phyloP scores from a whole-genome alignment of 2,329 filamentous ascomycete species.

The Magnaporthales sp. region DNA sequence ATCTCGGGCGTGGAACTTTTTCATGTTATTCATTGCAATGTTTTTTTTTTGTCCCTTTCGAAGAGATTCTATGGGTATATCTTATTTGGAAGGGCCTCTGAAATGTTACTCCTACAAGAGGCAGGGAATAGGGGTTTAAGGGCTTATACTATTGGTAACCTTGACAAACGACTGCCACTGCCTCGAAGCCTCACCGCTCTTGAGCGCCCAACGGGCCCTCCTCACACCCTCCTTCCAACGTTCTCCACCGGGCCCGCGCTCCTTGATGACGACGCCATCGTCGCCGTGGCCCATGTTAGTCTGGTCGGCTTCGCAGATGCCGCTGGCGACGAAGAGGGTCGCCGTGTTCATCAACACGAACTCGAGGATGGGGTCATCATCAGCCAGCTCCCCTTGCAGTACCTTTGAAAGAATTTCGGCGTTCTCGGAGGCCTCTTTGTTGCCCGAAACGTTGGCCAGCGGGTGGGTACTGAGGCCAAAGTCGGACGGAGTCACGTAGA shows the following conservation, averaged over 20 bases:
- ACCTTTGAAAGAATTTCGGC: constrained; percentile 75
- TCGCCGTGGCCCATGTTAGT: constrained; percentile 75
- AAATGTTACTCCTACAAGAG: not conserved
- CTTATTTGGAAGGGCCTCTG: not conserved
- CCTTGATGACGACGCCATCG: constrained; percentile 69
- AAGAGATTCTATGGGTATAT: not conserved
- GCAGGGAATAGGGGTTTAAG: not conserved
- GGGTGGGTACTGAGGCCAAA: constrained; percentile 75
- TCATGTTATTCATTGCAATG: not conserved
- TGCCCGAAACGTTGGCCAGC: constrained; percentile 69
- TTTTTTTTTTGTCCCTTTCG: not conserved
- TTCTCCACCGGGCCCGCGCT: constrained; percentile 75
- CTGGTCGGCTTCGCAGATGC: constrained; percentile 74
- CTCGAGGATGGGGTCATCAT: constrained; percentile 77
- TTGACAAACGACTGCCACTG: constrained; percentile 80
- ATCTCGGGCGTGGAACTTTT: not conserved
- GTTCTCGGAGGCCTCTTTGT: constrained; percentile 80
- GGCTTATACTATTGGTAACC: constrained; percentile 50
- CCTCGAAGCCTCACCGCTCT: constrained; percentile 76
- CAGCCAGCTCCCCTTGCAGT: constrained; percentile 61
- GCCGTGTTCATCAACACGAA: constrained; percentile 95
- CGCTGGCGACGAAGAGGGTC: constrained; percentile 75
- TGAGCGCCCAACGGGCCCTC: constrained; percentile 78
- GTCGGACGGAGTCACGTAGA: constrained; percentile 71
- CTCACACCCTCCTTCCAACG: constrained; percentile 94